Conservation (phyloP, 2,329 filamentous ascomycete species). For the Aspergillus cejpii region DNA sequence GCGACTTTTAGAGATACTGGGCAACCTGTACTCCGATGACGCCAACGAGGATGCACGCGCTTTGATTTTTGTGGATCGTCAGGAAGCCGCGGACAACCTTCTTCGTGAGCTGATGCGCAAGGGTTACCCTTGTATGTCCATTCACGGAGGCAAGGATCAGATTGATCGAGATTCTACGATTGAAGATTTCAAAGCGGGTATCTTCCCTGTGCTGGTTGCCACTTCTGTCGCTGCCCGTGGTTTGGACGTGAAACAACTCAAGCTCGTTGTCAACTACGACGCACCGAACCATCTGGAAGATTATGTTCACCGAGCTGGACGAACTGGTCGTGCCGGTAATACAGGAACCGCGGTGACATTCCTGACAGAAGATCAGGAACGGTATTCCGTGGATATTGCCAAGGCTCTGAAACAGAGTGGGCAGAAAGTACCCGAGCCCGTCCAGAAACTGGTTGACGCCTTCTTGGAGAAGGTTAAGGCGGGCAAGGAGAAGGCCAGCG, state of each 20-base stretch:
- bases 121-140: conserved; percentile 85
- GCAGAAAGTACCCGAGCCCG: conserved; percentile 67
- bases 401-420: conserved; percentile 91
- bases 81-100: conserved; percentile 79
- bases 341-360: conserved; percentile 94
- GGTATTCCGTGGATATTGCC: conserved; percentile 77
- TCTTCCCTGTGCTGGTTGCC: conserved; percentile 82
- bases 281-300: conserved; percentile 92
- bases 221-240: conserved; percentile 94
- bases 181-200: conserved; percentile 84
- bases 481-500: conserved; percentile 77
- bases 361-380: conserved; percentile 83
- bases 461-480: conserved; percentile 88
- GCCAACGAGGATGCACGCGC: conserved; percentile 83
- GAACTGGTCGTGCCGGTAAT: conserved; percentile 89
- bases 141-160: conserved; percentile 90
- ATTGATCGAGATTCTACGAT: conserved; percentile 89
- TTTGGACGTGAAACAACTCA: conserved; percentile 90
- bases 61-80: conserved; percentile 84
- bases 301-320: conserved; percentile 89
- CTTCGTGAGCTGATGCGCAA: conserved; percentile 73
- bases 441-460: conserved; percentile 55
- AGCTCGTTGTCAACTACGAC: conserved; percentile 93
- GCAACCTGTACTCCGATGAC: conserved; percentile 65
- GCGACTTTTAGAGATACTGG: conserved; percentile 76